Base-by-base conservation (phyloP, 129 eudicot genomes). In the Helichrysum umbraculigerum region DNA sequence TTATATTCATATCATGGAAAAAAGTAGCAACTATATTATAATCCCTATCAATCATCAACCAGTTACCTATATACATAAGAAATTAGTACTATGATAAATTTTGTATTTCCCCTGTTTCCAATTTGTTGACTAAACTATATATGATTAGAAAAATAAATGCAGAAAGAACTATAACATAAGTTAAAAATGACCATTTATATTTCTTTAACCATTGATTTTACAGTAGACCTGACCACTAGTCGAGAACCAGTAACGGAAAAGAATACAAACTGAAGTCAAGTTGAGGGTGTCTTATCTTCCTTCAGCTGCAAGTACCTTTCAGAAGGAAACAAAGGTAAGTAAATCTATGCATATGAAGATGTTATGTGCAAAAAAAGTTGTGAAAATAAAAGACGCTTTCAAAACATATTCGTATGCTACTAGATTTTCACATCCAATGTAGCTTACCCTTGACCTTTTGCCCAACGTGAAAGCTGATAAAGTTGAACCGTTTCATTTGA, bases 401-500 rank as follows among this genome's bases (percentile, higher is more conserved):
- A 61, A 50, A 61, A 17, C 56, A n/a, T 30, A 7, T 4, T 64
- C 33, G 64, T 42, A 22, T 33, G 64, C 68, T 25, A 39, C 57
- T 25, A 20, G 63, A 14, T 47, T 12, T 76, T 32, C 71, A 73
- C 29, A 62, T 68, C 25, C 3, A 21, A 64, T 52, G 79, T 39
- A 35, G 70, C 85, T 87, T 78, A 92, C 96, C 96, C 90, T 74
- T 87, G 89, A 74, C 83, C 81, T 81, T 71, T 92, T 47, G 96
- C 98, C 93, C 96, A 92, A n/a, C 98, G 98, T 6, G 98, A 89
- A 62, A 92, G 74, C 58, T 87, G 98, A 83, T 82, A 92, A 60
- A 92, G 89, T 47, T 92, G 96, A 82, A 92, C 98, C 0, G 92
- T 74, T 84, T 93, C 98, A 76, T 93, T 93, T 62, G 98, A 90